These are phyloP conservation scores for Microstroma glucosiphilum DNA, from an alignment of 1,284 basidiomycete species.

Conservation along the genomic window DNA sequence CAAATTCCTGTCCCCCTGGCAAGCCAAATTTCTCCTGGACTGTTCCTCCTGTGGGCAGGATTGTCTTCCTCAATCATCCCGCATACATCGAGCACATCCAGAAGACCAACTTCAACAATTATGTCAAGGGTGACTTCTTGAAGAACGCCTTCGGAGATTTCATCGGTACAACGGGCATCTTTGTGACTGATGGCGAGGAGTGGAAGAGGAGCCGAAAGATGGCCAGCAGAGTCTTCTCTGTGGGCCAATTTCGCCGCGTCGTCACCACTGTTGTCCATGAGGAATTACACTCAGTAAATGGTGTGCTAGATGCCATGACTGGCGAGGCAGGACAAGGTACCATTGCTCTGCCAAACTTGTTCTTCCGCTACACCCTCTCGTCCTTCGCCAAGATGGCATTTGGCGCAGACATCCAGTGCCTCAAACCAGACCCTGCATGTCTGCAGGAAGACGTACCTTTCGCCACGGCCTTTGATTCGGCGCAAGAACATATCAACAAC, in stretches of 20 bases:
- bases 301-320: constrained; percentile 22
- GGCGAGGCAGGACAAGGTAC: constrained; percentile 10
- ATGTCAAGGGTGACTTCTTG: constrained; percentile 29
- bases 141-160: constrained; percentile 27
- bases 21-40: background rate
- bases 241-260: constrained; percentile 37
- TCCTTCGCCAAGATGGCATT: constrained; percentile 34
- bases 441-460: constrained; percentile 38
- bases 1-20: background rate
- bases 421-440: constrained; percentile 22
- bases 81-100: constrained; percentile 47
- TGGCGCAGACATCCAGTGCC: constrained; percentile 22
- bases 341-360: constrained; percentile 19
- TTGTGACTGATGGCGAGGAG: constrained; percentile 39
- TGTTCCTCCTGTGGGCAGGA: constrained; percentile 15
- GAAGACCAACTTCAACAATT: constrained; percentile 48
- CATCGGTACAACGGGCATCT: constrained; percentile 33
- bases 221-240: constrained; percentile 39
- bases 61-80: constrained; percentile 24
- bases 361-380: constrained; percentile 37
- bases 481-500: constrained; percentile 39
- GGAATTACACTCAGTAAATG: constrained; percentile 28
- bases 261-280: constrained; percentile 34
- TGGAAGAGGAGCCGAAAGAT: constrained; percentile 47
- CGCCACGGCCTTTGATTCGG: constrained; percentile 44